phyloP scores from a whole-genome alignment of 495 filamentous ascomycete genomes.

The Aspergillus ostianus region DNA sequence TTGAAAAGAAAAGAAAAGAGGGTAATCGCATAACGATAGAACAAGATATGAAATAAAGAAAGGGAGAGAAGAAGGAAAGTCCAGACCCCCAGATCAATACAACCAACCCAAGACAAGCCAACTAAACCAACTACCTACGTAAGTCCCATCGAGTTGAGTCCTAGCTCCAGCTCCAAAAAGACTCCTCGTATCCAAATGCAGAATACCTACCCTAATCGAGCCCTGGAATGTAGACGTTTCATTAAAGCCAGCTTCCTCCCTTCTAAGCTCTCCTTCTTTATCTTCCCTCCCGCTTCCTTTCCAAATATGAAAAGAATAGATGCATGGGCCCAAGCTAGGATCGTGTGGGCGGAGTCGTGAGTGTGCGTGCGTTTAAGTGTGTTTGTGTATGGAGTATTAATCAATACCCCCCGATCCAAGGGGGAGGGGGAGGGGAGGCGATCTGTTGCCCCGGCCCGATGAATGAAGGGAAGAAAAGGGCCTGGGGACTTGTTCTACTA shows the following conservation, averaged over 20 bases:
- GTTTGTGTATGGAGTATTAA: neutral
- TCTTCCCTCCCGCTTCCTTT: neutral
- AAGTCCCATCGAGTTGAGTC: neutral
- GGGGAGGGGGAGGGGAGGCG: too few relatives aligned
- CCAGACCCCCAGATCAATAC: neutral
- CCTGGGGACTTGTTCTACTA: neutral
- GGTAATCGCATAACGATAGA: neutral
- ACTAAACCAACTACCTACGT: neutral
- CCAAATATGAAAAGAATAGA: neutral
- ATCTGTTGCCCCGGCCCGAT: neutral
- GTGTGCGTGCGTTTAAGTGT: neutral
- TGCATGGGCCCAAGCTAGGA: neutral
- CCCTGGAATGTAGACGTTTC: constrained; percentile 1
- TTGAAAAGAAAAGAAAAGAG: neutral
- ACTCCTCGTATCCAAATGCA: constrained; percentile 23
- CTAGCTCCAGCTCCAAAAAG: neutral
- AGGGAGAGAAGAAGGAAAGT: neutral
- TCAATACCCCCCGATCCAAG: neutral
- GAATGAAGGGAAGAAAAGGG: neutral
- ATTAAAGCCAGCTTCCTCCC: too few relatives aligned
- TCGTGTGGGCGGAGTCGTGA: neutral
- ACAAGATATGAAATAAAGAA: neutral
- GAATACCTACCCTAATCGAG: constrained; percentile 15
- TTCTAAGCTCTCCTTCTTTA: neutral
- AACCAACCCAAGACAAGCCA: too few relatives aligned